Evolutionary conservation across 495 filamentous ascomycete species (phyloP).

Genomic region (Penicillium canariense): DNA sequence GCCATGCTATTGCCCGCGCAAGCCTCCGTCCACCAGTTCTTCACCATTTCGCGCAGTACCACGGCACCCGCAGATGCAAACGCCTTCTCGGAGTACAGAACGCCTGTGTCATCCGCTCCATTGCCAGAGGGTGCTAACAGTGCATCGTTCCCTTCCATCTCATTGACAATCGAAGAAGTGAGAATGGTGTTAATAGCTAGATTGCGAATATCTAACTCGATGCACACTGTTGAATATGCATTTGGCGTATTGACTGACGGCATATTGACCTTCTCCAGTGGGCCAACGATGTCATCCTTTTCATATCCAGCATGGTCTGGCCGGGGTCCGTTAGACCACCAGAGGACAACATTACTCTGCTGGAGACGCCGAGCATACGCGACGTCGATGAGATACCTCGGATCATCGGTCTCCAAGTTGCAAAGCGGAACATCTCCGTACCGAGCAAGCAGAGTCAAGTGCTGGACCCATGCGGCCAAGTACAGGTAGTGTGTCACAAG

Average conservation of each 20-base stretch:
- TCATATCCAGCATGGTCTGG: constrained; percentile 97
- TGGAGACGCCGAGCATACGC: constrained; percentile 90
- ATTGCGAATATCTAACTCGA: constrained; percentile 91
- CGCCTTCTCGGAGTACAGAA: constrained; percentile 83
- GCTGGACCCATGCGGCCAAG: constrained; percentile 85
- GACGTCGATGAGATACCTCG: constrained; percentile 90
- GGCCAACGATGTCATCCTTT: constrained; percentile 80
- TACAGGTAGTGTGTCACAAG: constrained; percentile 87
- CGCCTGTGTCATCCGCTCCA: constrained; percentile 57
- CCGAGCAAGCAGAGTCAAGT: constrained; percentile 78
- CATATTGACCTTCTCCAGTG: constrained; percentile 90
- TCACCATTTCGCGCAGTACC: constrained; percentile 96
- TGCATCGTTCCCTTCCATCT: constrained; percentile 79
- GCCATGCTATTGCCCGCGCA: constrained; percentile 90
- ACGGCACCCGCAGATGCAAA: constrained; percentile 88
- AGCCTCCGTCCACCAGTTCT: constrained; percentile 95
- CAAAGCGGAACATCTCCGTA: constrained; percentile 95
- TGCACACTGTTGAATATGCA: constrained; percentile 93
- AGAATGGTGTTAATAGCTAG: constrained; percentile 97
- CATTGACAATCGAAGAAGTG: constrained; percentile 95
- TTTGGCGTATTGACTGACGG: constrained; percentile 88
- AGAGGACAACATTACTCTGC: constrained; percentile 91
- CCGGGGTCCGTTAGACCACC: constrained; percentile 85
- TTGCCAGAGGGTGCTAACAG: constrained; percentile 62
- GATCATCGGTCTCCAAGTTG: constrained; percentile 92